Evolutionary conservation across 768 basidiomycete species (phyloP).

Genomic region (Daedalea quercina): DNA sequence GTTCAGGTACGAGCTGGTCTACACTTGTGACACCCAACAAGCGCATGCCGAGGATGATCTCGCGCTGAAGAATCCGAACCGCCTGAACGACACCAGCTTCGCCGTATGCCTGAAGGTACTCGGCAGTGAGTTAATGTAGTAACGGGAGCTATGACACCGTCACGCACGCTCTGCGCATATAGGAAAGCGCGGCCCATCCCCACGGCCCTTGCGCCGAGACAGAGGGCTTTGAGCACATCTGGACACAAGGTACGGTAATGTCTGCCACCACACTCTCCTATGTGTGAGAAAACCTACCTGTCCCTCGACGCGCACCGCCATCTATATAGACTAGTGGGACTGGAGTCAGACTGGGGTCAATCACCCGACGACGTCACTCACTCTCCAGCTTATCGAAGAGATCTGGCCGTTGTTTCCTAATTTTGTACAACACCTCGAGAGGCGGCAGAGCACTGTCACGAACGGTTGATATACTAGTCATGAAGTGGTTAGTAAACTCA

Average conservation of each 20-base stretch:
- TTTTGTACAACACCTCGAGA: slow-evolving; percentile 68
- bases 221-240: slow-evolving; percentile 88
- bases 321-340: slow-evolving; percentile 88
- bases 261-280: no score
- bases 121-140: slow-evolving; percentile 1
- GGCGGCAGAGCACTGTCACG: slow-evolving; percentile 61
- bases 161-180: slow-evolving; percentile 70
- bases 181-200: slow-evolving; percentile 84
- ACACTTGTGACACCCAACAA: slow-evolving; percentile 64
- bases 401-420: slow-evolving; percentile 69
- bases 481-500: slow-evolving; percentile 25
- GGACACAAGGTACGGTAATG: neutral
- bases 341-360: no score
- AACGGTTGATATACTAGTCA: neutral
- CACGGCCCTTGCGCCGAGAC: slow-evolving; percentile 81
- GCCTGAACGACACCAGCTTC: slow-evolving; percentile 62
- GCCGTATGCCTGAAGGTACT: slow-evolving; percentile 56
- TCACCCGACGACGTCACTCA: slow-evolving; percentile 15
- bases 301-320: slow-evolving; percentile 76
- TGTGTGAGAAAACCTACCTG: no score
- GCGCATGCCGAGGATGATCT: slow-evolving; percentile 73
- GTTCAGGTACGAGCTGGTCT: slow-evolving; percentile 61
- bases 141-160: neutral
- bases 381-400: slow-evolving; percentile 70
- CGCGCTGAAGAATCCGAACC: slow-evolving; percentile 63